These are phyloP conservation scores for Cornus controversa DNA, from an alignment of 148 eudicot genomes.

Conservation along the genomic window DNA sequence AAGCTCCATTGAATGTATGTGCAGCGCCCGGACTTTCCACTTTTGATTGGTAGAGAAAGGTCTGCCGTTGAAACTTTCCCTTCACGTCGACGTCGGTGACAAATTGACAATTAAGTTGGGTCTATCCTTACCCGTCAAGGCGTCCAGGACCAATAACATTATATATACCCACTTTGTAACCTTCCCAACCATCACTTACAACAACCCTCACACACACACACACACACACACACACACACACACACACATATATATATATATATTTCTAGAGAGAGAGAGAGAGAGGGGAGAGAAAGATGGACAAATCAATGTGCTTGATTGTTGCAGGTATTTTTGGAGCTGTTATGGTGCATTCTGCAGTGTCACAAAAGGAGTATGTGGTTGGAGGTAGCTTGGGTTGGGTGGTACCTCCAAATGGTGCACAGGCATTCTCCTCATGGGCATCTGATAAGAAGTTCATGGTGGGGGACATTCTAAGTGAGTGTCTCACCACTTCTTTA, in stretches of 20 bases:
- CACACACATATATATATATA: neutral
- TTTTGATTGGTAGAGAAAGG: neutral
- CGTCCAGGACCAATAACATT: neutral
- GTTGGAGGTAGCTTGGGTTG: conserved; percentile 10
- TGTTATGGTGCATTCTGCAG: neutral
- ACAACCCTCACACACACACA: no score
- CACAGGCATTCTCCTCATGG: neutral
- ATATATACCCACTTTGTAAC: neutral
- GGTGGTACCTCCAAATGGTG: neutral
- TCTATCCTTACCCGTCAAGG: neutral
- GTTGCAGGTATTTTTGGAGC: neutral
- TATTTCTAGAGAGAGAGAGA: neutral
- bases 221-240: no score
- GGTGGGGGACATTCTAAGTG: conserved; percentile 1
- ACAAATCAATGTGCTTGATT: neutral
- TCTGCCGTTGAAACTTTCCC: neutral
- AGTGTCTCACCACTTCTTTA: neutral
- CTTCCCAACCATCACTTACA: neutral
- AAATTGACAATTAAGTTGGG: no score
- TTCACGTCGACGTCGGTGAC: neutral
- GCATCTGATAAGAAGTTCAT: neutral
- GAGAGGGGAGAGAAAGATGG: conserved; percentile 8
- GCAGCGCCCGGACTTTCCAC: neutral
- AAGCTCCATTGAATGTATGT: no score
- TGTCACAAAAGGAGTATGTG: neutral